Percentiles rank a stretch among this genome's conserved stretches.
Conservation (phyloP, 1,284 basidiomycete species). For the Grifola frondosa region DNA sequence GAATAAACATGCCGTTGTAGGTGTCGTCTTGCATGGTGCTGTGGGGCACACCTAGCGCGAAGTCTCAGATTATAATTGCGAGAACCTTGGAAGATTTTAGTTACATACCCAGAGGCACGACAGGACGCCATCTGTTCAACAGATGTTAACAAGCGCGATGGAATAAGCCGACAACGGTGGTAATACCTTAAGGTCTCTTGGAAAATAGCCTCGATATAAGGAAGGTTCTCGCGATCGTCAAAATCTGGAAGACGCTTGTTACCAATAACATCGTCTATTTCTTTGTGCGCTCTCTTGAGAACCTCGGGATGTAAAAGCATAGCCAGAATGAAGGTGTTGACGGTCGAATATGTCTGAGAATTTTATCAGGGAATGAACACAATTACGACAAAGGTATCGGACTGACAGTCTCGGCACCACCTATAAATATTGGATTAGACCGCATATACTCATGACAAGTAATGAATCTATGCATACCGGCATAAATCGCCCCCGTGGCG, state of each 20-base stretch:
- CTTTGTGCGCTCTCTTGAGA: constrained; percentile 33
- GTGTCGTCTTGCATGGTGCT: constrained; percentile 22
- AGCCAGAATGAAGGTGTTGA: constrained; percentile 28
- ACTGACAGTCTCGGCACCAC: constrained; percentile 18
- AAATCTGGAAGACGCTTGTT: constrained; percentile 30
- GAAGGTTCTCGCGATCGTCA: constrained; percentile 32
- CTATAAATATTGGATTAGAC: constrained; percentile 1
- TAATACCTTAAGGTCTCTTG: constrained; percentile 22
- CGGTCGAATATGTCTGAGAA: constrained; percentile 20
- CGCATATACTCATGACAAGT: background rate
- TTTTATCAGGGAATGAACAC: background rate
- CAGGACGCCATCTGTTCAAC: constrained; percentile 19
- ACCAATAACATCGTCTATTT: constrained; percentile 36
- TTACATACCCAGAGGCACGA: constrained; percentile 19
- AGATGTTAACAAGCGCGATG: background rate
- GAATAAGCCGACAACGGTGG: background rate
- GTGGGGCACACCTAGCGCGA: constrained; percentile 23
- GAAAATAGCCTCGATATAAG: constrained; percentile 32
- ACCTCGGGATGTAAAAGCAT: constrained; percentile 32
- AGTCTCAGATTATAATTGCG: background rate
- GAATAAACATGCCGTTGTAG: constrained; percentile 25
- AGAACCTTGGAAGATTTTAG: background rate
- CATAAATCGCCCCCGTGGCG: constrained; percentile 17
- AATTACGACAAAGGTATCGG: background rate
- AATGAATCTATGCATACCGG: constrained; percentile 2